Base-by-base conservation (phyloP, 2,329 filamentous ascomycete genomes). In the Xylaria sp. region DNA sequence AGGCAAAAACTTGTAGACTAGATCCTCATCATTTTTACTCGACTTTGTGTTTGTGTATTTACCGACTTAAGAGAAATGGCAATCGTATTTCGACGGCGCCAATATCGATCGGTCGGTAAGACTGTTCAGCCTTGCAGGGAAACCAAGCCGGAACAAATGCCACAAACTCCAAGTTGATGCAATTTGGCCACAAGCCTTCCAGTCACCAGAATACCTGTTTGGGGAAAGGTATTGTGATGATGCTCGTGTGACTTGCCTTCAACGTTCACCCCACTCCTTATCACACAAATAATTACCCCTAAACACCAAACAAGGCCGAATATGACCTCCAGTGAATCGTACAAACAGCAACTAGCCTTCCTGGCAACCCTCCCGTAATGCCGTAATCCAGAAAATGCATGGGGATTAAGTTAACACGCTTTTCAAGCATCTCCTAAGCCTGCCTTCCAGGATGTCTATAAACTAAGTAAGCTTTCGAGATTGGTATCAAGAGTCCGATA, bases 351-450 rank as follows among this genome's bases (percentile, higher is more conserved):
- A 71, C 70, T 72, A 68, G 69, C 74, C 70, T 68, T 72, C 73
- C 53, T 60, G 44, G 51, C 63, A 69, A 71, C 64, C 74, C 74
- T 72, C 77, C 74, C 74, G 70, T 74, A 77, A 78, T 79, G 76
- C 75, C 78, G 71, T 72, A 75, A 78, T 80, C 78, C 79, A 78
- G 78, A 79, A 78, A 79, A 82, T 82, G 81, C 78, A 81, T 79
- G 79, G 76, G 80, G 77, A 72, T 67, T 68, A 62, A 79, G 75
- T 71, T 18, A 79, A 80, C 74, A 78, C 75, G 77, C 78, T 82
- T 83, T 83, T 83, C 75, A 76, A 75, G 75, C 76, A 72, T 71
- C 70, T 74, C 79, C 74, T 75, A 73, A 73, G 25, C 59, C 51
- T 64, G 73, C 72, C 75, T 77, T 79, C 74, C 76, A 75, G 75